Percentiles rank a stretch among this genome's conserved stretches.
Conservation (phyloP, 495 filamentous ascomycete genomes). For the Letharia lupina region DNA sequence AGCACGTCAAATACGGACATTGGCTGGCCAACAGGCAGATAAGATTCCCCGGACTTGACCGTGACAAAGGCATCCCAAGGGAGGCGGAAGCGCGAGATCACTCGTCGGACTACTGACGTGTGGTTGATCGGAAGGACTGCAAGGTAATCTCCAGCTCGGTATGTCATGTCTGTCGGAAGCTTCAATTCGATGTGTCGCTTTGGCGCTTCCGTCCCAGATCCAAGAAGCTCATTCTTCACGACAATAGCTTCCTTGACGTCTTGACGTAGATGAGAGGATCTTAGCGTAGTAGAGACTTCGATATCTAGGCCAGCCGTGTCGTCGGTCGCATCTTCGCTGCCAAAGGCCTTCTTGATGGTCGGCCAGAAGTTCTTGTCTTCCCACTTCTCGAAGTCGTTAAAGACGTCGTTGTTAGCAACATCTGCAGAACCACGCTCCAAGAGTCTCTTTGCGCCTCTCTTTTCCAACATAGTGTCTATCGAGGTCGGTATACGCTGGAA, state of each 20-base stretch:
- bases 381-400: conserved; percentile 66
- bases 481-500: conserved; percentile 65
- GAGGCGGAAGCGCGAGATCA: conserved; percentile 40
- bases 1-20: conserved; percentile 55
- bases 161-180: conserved; percentile 56
- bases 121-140: conserved; percentile 65
- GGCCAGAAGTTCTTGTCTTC: conserved; percentile 35
- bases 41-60: conserved; percentile 36
- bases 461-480: conserved; percentile 44
- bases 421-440: conserved; percentile 51
- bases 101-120: conserved; percentile 18
- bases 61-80: conserved; percentile 50
- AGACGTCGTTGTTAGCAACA: conserved; percentile 55
- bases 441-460: conserved; percentile 47
- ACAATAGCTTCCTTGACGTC: conserved; percentile 57
- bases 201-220: conserved; percentile 43
- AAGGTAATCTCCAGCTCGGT: conserved; percentile 68
- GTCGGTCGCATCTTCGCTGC: neutral
- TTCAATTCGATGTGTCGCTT: conserved; percentile 61
- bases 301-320: conserved; percentile 36
- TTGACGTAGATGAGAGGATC: conserved; percentile 54
- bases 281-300: conserved; percentile 47
- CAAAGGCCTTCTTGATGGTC: conserved; percentile 4
- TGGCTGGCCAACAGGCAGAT: conserved; percentile 49
- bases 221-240: conserved; percentile 46